Evolutionary conservation across 2,329 filamentous ascomycete genomes (phyloP), one percentile per base, ranked within the genome.

Genomic region (Arthrocladium fulminans): DNA sequence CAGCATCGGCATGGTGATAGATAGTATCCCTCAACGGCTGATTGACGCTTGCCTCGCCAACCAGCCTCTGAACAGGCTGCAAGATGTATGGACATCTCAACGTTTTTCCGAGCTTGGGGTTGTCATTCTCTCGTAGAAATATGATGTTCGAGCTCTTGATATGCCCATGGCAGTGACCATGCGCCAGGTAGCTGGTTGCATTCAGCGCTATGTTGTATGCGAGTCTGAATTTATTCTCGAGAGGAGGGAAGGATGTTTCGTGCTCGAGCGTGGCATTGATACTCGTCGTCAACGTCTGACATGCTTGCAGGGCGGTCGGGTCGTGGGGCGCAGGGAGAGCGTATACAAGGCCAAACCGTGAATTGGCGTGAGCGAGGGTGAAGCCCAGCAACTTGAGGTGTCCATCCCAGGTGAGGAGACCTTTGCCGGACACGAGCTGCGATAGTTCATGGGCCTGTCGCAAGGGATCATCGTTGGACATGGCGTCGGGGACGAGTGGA

Each of bases 61-160:
- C 51, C 23, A 59, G 55, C 38, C 57, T 51, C 45, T 53, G 57
- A 22, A 53, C 51, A n/a, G 57, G 56, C 48, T 59, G 57, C 12
- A 59, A 44, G 6, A 59, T 40, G 45, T 55, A 55, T 12, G 52
- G 47, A 23, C 43, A 51, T 29, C 53, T 54, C 49, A 48, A 22
- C 5, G 37, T 48, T 19, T 30, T 42, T 2, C 38, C 38, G 2
- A 48, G 27, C 29, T 25, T 41, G 35, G 50, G 29, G 49, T 49
- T 40, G 65, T 64, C 19, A 59, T 63, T 58, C 63, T 60, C 38
- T 37, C 54, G 24, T 59, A 63, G 34, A 59, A 83, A 75, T 13
- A 83, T 65, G 23, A 83, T 70, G 57, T 81, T 83, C 61, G 73
- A 78, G 64, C 79, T 81, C 62, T 80, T 82, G 57, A 83, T 74